Evolutionary conservation across 1,139 yeast species (phyloP).

Genomic region (Blastobotrys arbuscula): DNA sequence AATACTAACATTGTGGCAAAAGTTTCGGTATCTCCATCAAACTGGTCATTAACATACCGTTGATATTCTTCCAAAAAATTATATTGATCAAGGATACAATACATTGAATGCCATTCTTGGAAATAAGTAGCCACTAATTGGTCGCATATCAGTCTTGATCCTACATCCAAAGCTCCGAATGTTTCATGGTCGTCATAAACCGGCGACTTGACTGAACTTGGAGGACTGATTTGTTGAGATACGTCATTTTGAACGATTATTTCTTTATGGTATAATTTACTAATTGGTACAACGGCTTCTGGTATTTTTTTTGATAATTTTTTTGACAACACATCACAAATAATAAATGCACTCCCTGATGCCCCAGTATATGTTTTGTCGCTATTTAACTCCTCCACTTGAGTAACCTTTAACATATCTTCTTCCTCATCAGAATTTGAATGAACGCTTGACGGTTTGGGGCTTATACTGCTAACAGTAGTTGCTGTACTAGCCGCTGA

Average conservation of each 20-base stretch:
- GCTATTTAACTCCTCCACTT: conserved; percentile 25
- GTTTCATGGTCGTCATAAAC: not conserved
- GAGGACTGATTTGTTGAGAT: not conserved
- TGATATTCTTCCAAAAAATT: conserved; percentile 56
- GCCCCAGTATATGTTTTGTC: conserved; percentile 33
- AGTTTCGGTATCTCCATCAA: conserved; percentile 2
- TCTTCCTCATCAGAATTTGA: conserved; percentile 21
- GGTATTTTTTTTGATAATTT: conserved; percentile 27
- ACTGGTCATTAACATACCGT: conserved; percentile 33
- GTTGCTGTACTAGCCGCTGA: conserved; percentile 6
- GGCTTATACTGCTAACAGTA: not conserved
- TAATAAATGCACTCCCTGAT: conserved; percentile 31
- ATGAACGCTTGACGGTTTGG: not conserved
- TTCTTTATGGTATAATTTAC: conserved; percentile 1
- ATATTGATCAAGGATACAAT: conserved; percentile 65
- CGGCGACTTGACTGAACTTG: not conserved
- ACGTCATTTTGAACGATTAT: not conserved
- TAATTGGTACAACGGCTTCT: conserved; percentile 20
- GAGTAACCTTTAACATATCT: conserved; percentile 27
- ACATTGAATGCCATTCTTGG: conserved; percentile 69
- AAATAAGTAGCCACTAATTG: conserved; percentile 46
- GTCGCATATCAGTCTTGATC: conserved; percentile 30
- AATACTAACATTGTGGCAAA: conserved; percentile 41
- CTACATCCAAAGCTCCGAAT: conserved; percentile 8
- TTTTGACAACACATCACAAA: conserved; percentile 27